A percentile compares a stretch with the other conserved stretches of the same genome.
Conservation (phyloP, 2,329 filamentous ascomycete species). For the Aplosporella prunicola region DNA sequence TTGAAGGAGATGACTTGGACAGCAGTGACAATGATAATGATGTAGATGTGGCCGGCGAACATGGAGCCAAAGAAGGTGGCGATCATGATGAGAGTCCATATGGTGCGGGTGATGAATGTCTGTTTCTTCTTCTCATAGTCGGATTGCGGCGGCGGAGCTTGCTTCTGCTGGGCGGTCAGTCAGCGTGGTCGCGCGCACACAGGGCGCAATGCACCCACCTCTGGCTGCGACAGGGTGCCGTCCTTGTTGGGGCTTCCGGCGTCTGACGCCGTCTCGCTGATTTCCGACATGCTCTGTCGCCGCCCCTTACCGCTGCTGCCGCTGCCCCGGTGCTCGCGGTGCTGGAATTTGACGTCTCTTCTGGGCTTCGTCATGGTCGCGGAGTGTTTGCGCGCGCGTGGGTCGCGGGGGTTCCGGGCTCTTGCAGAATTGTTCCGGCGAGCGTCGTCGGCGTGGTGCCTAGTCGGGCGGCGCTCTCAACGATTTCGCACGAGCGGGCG, state of each 20-base stretch:
- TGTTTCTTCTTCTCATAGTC: constrained; percentile 99
- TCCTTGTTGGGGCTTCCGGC: constrained; percentile 43
- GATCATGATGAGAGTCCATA: constrained; percentile 99
- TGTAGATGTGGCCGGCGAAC: constrained; percentile 95
- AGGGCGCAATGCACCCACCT: constrained; percentile 10
- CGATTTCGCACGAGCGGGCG: neutral
- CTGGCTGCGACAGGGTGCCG: constrained; percentile 20
- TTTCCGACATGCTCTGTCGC: constrained; percentile 61
- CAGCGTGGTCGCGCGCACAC: constrained; percentile 2
- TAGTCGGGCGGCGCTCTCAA: neutral
- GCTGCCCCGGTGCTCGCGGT: constrained; percentile 33
- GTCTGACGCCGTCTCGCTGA: constrained; percentile 50
- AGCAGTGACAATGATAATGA: constrained; percentile 84
- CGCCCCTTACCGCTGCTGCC: constrained; percentile 44
- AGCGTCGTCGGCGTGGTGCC: neutral
- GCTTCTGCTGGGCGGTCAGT: neutral
- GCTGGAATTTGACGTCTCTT: constrained; percentile 53
- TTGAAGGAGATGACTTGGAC: constrained; percentile 98
- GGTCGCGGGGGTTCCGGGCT: neutral
- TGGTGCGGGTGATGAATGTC: constrained; percentile 90
- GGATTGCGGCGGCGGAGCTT: constrained; percentile 36
- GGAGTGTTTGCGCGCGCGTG: neutral
- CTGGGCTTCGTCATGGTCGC: constrained; percentile 27
- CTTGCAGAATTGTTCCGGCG: neutral
- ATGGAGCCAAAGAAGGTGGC: constrained; percentile 81